Base-by-base conservation (phyloP, 345 rosid genomes). In the Lepidium aucheri region DNA sequence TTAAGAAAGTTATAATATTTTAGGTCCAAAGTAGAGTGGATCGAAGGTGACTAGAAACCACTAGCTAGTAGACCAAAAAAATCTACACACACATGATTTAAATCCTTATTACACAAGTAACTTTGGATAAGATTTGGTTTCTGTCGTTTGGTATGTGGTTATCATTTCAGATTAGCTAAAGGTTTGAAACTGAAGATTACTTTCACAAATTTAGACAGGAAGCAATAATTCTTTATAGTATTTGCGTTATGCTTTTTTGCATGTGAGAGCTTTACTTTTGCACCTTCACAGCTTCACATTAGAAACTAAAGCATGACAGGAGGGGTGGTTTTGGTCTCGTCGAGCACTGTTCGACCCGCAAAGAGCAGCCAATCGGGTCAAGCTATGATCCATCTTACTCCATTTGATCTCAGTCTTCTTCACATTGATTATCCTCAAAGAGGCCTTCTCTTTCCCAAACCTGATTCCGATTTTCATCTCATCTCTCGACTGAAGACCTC, bases 381-480 rank as follows among this genome's bases (percentile, higher is more conserved):
- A 1, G 13, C 11, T 16, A 66, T 36, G 50, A 73, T 73, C 24
- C 62, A 73, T 36, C 77, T 67, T 0, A 73, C 73, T 66, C 77
- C 77, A 43, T 60, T 54, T 49, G 68, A 74, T 46, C 49, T 72
- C 2, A 28, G 3, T 14, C 32, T 32, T 30, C 71, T 72, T 40
- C 28, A 40, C 0, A 0, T 20, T 5, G 55, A 65, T 4, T 67
- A 60, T 20, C 10, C 53, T 46, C 77, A 67, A 44, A 67, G 77
- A 67, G 73, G 73, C 38, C 63, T 74, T 54, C 44, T 74, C 34
- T 74, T 60, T 4, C 44, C 51, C 30, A 53, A 53, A 67, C 77
- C 77, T 5, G 35, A 56, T 4, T 18, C 18, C 0, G 9, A 32
- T 26, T 28, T 41, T 15, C 24, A 18, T 14, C 14, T 56, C 26